These are phyloP conservation scores for Ophiognomonia clavigignenti-juglandacearum DNA, from an alignment of 2,329 filamentous ascomycete genomes.

Conservation along the genomic window DNA sequence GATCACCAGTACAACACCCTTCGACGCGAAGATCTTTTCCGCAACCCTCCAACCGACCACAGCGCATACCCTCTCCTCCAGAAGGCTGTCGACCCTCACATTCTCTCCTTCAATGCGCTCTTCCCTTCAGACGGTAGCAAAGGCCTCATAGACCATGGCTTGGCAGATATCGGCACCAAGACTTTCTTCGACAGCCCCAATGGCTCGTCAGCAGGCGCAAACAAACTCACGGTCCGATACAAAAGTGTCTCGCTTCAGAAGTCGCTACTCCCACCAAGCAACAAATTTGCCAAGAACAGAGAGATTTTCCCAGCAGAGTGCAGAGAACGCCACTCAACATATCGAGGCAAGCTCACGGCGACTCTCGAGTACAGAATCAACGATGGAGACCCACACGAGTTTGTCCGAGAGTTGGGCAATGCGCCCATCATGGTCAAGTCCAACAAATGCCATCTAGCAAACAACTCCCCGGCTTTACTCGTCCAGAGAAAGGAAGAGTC, in stretches of 20 bases:
- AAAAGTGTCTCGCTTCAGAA: slow-evolving; percentile 81
- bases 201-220: slow-evolving; percentile 54
- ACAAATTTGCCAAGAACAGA: slow-evolving; percentile 79
- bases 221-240: slow-evolving; percentile 72
- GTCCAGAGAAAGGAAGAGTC: slow-evolving; percentile 90
- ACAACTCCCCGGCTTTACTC: slow-evolving; percentile 74
- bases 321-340: slow-evolving; percentile 87
- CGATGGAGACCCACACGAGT: slow-evolving; percentile 76
- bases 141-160: slow-evolving; percentile 61
- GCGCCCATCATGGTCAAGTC: slow-evolving; percentile 95
- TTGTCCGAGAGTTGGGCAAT: slow-evolving; percentile 78
- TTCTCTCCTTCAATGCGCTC: slow-evolving; percentile 91
- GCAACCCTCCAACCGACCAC: slow-evolving; percentile 79
- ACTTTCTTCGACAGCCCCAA: slow-evolving; percentile 80
- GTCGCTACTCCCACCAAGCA: slow-evolving; percentile 70
- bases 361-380: slow-evolving; percentile 85
- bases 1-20: slow-evolving; percentile 80
- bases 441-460: slow-evolving; percentile 85
- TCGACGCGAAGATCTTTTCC: slow-evolving; percentile 82
- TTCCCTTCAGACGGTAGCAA: slow-evolving; percentile 64
- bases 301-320: slow-evolving; percentile 90
- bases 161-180: slow-evolving; percentile 88
- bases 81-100: slow-evolving; percentile 82
- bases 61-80: slow-evolving; percentile 85
- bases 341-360: slow-evolving; percentile 79